Conservation (phyloP, 179 eudicot genomes). For the Beta lomatogona region DNA sequence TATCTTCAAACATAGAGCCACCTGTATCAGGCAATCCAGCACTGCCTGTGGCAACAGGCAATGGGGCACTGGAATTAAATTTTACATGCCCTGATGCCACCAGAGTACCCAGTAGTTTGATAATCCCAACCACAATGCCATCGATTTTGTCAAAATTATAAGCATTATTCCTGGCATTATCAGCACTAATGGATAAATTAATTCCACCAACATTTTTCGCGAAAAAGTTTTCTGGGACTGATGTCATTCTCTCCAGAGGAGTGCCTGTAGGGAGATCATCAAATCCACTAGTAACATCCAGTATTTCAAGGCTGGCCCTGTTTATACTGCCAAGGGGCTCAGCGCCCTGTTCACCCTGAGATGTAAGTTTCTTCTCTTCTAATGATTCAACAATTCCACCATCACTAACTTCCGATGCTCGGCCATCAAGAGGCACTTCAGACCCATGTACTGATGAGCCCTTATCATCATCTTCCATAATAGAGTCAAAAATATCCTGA, state of each 20-base stretch:
- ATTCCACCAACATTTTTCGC: constrained; percentile 88
- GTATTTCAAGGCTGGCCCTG: constrained; percentile 38
- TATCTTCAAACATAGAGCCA: constrained; percentile 98
- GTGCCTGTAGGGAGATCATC: constrained; percentile 30
- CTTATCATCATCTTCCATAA: constrained; percentile 38
- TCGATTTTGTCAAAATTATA: constrained; percentile 89
- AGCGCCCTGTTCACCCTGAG: constrained; percentile 36
- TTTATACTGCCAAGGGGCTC: constrained; percentile 34
- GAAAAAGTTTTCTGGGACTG: constrained; percentile 62
- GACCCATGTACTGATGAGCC: constrained; percentile 34
- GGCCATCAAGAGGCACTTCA: constrained; percentile 35
- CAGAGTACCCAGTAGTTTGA: constrained; percentile 78
- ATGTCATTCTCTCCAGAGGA: constrained; percentile 56
- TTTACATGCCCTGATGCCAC: constrained; percentile 76
- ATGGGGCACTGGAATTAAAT: constrained; percentile 55
- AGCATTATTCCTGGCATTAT: constrained; percentile 93
- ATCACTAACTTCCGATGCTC: constrained; percentile 37
- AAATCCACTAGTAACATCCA: constrained; percentile 27
- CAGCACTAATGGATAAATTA: constrained; percentile 85
- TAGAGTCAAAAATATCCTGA: constrained; percentile 42
- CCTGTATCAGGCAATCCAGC: constrained; percentile 71
- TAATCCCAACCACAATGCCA: constrained; percentile 78
- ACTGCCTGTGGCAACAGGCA: constrained; percentile 55
- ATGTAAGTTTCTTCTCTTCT: constrained; percentile 44
- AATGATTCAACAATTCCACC: constrained; percentile 28